Base-by-base conservation (phyloP, 495 filamentous ascomycete genomes). In the Xylaria longipes region DNA sequence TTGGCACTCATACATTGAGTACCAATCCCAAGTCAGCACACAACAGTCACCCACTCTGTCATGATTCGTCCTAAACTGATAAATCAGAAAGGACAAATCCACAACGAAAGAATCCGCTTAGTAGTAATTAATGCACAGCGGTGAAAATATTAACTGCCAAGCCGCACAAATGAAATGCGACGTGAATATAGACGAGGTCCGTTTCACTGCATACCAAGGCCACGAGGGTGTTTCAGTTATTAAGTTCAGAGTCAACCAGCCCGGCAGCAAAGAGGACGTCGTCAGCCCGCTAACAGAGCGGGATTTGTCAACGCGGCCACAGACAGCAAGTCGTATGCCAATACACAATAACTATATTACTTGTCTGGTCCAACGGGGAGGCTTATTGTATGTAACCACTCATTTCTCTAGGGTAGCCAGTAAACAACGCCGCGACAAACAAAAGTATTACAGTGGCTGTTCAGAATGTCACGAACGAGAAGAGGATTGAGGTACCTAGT, bases 11-110 rank as follows among this genome's bases (percentile, higher is more conserved):
- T 25, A 37, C 60, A 62, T 62, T 25, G 17, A 27, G 37, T n/a
- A n/a, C 33, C 35, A 43, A 27, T 37, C 57, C 33, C 12, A 39
- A 31, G 14, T n/a, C 61, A 46, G 39, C 41, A 31, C 39, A 64
- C 25, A 64, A 45, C 22, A 37, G 31, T 37, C 63, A 17, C 9
- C 29, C 11, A 35, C 45, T 29, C 63, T 41, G 3, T 37, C 43
- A 50, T 65, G n/a, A 46, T 64, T 64, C 61, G 41, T 31, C 27
- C 27, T 15, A 27, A 31, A 56, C 45, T 46, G 45, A 54, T 54
- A 54, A 27, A 54, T 54, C 50, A 54, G 50, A 54, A 54, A 54
- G 12, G 22, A 27, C 50, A 29, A 27, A 54, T 54, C 25, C 11
- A 54, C 3, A 11, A 54, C 22, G 2, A 22, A 43, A 27, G 20